Conservation (phyloP, 164 flowering plant species). For the Saururus chinensis region DNA sequence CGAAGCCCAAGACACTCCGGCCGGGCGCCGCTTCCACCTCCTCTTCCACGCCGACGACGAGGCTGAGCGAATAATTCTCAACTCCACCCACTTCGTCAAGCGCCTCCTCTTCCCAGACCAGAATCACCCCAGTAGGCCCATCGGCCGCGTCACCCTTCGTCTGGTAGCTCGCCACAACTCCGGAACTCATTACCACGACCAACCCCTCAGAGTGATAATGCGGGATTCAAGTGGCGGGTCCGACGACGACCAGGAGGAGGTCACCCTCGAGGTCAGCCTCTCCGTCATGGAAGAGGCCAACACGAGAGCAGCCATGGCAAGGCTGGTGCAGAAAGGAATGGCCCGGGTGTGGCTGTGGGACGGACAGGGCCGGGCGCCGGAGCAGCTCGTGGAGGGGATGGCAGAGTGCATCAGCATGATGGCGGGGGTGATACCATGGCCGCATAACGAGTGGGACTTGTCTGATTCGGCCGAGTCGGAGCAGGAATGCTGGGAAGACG, state of each 20-base stretch:
- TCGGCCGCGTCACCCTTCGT: constrained; percentile 22
- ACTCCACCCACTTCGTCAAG: constrained; percentile 24
- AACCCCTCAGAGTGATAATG: too few relatives aligned
- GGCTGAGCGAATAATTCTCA: constrained; percentile 31
- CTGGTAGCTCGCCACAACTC: constrained; percentile 2
- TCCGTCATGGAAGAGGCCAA: constrained; percentile 15
- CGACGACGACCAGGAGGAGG: too few relatives aligned
- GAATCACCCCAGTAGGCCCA: constrained; percentile 16
- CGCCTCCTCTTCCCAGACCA: constrained; percentile 22
- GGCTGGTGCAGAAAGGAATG: constrained; percentile 30
- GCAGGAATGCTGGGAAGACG: constrained; percentile 16
- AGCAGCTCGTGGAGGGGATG: constrained; percentile 29
- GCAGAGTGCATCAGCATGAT: constrained; percentile 25
- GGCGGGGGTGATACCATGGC: constrained; percentile 16
- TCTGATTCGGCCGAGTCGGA: constrained; percentile 1
- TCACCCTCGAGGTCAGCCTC: constrained; percentile 18
- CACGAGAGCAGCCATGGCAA: constrained; percentile 11
- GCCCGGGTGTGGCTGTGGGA: constrained; percentile 41
- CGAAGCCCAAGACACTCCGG: constrained; percentile 15
- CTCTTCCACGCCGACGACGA: constrained; percentile 41
- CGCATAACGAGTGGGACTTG: background rate
- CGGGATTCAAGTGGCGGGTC: too few relatives aligned
- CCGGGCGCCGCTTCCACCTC: constrained; percentile 27
- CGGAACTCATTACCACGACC: too few relatives aligned
- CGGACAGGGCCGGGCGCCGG: constrained; percentile 20